phyloP scores from a whole-genome alignment of 768 basidiomycete species.

The Psilocybe cyanescens region DNA sequence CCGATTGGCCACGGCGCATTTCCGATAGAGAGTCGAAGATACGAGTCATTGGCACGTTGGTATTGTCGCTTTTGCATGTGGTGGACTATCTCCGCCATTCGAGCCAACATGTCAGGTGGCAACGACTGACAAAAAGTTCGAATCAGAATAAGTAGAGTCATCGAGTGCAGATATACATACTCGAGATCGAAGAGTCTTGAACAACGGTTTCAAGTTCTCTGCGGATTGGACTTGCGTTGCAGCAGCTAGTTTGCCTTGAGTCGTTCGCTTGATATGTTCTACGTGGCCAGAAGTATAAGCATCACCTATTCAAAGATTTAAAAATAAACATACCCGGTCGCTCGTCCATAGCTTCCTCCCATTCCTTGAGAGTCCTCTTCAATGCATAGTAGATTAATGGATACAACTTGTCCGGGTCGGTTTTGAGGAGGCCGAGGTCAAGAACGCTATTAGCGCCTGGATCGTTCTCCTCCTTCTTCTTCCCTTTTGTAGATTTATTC shows the following conservation, averaged over 20 bases:
- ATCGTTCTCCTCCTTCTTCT: constrained; percentile 68
- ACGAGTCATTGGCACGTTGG: constrained; percentile 95
- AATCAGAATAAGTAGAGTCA: background rate
- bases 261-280: constrained; percentile 88
- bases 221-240: constrained; percentile 96
- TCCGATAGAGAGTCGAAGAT: constrained; percentile 95
- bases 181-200: constrained; percentile 86
- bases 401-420: constrained; percentile 93
- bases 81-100: constrained; percentile 93
- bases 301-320: too few species aligned
- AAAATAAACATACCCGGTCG: constrained; percentile 70
- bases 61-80: constrained; percentile 97
- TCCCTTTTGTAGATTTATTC: constrained; percentile 60
- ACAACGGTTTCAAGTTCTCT: constrained; percentile 95
- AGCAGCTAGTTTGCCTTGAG: constrained; percentile 92
- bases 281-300: constrained; percentile 3
- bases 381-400: constrained; percentile 96
- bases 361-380: constrained; percentile 92
- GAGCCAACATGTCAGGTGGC: constrained; percentile 80
- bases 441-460: constrained; percentile 60
- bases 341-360: constrained; percentile 95
- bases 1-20: constrained; percentile 99
- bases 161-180: constrained; percentile 47
- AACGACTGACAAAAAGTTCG: constrained; percentile 53
- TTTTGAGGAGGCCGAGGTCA: constrained; percentile 83